Conservation (phyloP, 805 yeast genomes). For the Starmerella bombi region DNA sequence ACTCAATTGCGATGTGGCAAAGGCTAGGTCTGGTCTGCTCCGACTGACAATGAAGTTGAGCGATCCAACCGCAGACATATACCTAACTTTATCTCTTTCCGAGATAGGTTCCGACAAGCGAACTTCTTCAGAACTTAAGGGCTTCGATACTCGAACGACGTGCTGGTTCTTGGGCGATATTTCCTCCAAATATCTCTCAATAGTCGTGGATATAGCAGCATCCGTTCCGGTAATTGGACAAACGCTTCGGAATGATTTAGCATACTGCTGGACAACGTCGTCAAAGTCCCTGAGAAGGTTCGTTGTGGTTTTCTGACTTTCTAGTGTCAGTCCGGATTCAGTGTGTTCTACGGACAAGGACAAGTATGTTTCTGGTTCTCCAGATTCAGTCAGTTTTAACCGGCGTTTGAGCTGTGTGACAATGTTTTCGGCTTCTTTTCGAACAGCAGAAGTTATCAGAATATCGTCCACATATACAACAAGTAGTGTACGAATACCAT, state of each 20-base stretch:
- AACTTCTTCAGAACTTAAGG: too few relatives aligned
- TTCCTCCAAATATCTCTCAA: background rate
- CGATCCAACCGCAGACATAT: background rate
- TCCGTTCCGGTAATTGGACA: background rate
- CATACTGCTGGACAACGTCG: background rate
- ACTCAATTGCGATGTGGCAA: background rate
- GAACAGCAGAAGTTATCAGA: background rate
- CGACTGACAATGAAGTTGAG: background rate
- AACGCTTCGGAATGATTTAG: background rate
- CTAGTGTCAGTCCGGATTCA: background rate
- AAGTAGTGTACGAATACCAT: background rate
- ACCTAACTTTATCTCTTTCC: background rate
- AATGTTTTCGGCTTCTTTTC: background rate
- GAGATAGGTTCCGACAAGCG: too few relatives aligned
- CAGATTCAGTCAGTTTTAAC: background rate
- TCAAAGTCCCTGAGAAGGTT: background rate
- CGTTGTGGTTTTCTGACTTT: background rate
- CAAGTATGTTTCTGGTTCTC: background rate
- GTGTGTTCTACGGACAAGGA: background rate
- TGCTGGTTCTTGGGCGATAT: background rate
- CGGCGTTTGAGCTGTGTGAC: background rate
- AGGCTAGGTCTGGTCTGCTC: conserved; percentile 1
- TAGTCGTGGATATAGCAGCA: background rate
- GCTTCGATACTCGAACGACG: too few relatives aligned
- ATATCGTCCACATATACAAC: conserved; percentile 3